Conservation (phyloP, 2,329 filamentous ascomycete species). For the Cytospora chrysosperma region DNA sequence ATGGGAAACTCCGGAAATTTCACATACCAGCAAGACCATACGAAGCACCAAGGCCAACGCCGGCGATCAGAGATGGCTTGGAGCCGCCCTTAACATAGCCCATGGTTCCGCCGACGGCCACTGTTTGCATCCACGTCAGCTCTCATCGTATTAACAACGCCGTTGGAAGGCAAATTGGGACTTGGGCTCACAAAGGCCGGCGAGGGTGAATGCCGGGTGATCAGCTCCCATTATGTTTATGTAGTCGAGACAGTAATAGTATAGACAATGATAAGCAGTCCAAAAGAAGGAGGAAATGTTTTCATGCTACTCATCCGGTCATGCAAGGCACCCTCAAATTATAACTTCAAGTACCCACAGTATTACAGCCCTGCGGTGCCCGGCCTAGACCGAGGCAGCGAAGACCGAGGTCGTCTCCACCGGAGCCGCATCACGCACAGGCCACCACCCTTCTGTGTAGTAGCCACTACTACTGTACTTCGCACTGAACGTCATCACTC, state of each 20-base stretch:
- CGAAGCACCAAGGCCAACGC: constrained; percentile 34
- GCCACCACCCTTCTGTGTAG: not conserved
- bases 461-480: too few species aligned
- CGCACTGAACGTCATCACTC: constrained; percentile 15
- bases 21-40: constrained; percentile 33
- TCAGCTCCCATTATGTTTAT: constrained; percentile 32
- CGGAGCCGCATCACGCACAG: constrained; percentile 4
- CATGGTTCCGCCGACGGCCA: constrained; percentile 35
- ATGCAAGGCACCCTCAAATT: not conserved
- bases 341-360: too few species aligned
- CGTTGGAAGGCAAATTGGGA: not conserved
- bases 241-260: not conserved
- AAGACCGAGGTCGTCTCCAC: not conserved
- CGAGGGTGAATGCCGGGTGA: constrained; percentile 42
- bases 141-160: not conserved
- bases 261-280: not conserved
- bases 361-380: not conserved
- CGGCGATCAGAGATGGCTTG: constrained; percentile 36
- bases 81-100: constrained; percentile 34
- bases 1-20: not conserved
- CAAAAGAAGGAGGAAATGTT: not conserved
- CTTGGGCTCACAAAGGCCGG: constrained; percentile 36
- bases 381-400: constrained; percentile 2
- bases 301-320: not conserved
- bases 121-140: constrained; percentile 26